A percentile compares a stretch with the other conserved stretches of the same genome.
These are phyloP conservation scores for Pythium apleroticum DNA, from an alignment of 352 stramenopile genomes.

Conservation along the genomic window DNA sequence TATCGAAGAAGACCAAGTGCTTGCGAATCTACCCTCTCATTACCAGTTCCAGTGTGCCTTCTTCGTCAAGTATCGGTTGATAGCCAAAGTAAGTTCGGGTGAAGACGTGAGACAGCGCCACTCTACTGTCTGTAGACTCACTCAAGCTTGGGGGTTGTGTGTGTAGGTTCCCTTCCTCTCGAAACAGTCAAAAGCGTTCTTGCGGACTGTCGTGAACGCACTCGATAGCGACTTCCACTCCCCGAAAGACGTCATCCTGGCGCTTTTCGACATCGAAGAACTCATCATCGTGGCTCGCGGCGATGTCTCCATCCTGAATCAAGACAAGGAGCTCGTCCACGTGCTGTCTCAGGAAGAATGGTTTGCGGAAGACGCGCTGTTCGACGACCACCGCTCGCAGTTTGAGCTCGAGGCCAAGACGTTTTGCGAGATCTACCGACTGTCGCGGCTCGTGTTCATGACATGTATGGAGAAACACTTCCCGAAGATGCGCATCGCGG, in stretches of 20 bases:
- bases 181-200: conserved; percentile 25
- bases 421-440: conserved; percentile 26
- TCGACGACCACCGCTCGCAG: conserved; percentile 16
- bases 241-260: conserved; percentile 20
- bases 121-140: too few relatives aligned
- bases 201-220: conserved; percentile 22
- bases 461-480: conserved; percentile 55
- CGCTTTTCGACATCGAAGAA: conserved; percentile 17
- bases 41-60: conserved; percentile 28
- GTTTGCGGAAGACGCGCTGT: conserved; percentile 25
- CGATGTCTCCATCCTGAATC: conserved; percentile 20
- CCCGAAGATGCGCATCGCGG: conserved; percentile 43
- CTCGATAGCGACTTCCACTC: conserved; percentile 33
- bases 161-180: conserved; percentile 31
- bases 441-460: conserved; percentile 13
- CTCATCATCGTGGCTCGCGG: conserved; percentile 29
- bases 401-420: conserved; percentile 23
- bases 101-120: too few relatives aligned
- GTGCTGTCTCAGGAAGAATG: conserved; percentile 11
- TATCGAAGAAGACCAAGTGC: conserved; percentile 30
- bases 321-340: conserved; percentile 8
- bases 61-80: conserved; percentile 29
- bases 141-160: too few relatives aligned
- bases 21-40: conserved; percentile 22
- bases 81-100: conserved; percentile 21